Conservation (phyloP, 1,139 yeast genomes). For the Hansenula anomala region DNA sequence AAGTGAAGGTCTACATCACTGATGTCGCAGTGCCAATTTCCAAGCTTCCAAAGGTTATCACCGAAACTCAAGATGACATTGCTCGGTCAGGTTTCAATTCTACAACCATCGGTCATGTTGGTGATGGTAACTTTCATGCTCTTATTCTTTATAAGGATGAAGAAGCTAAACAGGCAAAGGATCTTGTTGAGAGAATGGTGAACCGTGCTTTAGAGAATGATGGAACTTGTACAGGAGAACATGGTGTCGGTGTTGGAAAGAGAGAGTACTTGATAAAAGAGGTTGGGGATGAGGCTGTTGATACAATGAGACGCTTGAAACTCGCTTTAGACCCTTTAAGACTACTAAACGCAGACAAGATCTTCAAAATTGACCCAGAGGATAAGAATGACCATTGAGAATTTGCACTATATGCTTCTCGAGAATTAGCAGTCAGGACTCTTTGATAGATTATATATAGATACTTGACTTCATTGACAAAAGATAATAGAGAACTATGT, state of each 20-base stretch:
- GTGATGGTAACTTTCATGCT: constrained; percentile 65
- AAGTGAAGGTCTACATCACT: constrained; percentile 58
- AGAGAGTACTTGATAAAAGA: constrained; percentile 44
- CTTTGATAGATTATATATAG: no score
- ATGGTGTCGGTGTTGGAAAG: constrained; percentile 63
- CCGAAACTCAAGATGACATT: constrained; percentile 47
- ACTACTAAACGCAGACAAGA: constrained; percentile 56
- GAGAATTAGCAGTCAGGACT: no score
- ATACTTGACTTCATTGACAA: no score
- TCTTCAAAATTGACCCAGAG: constrained; percentile 50
- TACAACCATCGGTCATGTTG: constrained; percentile 57
- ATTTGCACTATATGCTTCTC: no score
- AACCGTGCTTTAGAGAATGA: constrained; percentile 36
- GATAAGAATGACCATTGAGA: constrained; percentile 26
- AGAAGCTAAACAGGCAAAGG: constrained; percentile 25
- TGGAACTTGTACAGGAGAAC: constrained; percentile 66
- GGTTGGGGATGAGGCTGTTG: constrained; percentile 49
- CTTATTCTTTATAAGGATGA: constrained; percentile 39
- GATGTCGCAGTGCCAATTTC: constrained; percentile 64
- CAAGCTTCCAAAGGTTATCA: constrained; percentile 40
- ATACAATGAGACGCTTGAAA: constrained; percentile 53
- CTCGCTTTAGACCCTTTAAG: constrained; percentile 52
- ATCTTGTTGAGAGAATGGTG: constrained; percentile 32
- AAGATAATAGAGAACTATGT: no score
- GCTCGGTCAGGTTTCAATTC: constrained; percentile 42